These are phyloP conservation scores for Cucurbita pepo DNA, from an alignment of 306 rosid genomes.

Conservation along the genomic window DNA sequence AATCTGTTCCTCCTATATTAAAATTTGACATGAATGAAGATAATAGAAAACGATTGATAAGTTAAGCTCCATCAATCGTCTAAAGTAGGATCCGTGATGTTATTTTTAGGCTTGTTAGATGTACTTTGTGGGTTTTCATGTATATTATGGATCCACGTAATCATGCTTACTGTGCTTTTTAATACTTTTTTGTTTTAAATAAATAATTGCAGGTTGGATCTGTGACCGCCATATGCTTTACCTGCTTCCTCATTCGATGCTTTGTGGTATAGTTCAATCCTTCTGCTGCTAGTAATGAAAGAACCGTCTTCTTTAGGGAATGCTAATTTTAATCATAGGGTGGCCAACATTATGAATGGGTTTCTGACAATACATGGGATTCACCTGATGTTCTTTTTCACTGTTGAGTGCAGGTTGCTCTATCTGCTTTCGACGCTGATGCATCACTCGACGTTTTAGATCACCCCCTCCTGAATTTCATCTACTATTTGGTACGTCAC, in stretches of 20 bases:
- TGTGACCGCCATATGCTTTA: constrained; percentile 88
- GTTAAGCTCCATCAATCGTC: not conserved
- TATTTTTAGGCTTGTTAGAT: not conserved
- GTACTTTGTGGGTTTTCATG: not conserved
- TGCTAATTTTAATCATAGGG: not conserved
- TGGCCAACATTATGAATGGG: too few relatives aligned
- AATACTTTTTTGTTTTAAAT: not conserved
- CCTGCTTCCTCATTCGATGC: constrained; percentile 87
- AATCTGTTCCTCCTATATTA: not conserved
- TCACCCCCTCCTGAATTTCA: constrained; percentile 45
- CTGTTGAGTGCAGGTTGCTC: constrained; percentile 40
- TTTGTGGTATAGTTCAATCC: constrained; percentile 53
- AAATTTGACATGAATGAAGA: not conserved
- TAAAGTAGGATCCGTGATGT: not conserved
- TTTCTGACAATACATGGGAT: not conserved
- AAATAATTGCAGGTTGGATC: constrained; percentile 74
- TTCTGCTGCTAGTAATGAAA: not conserved
- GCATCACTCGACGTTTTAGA: constrained; percentile 74
- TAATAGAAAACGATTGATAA: not conserved
- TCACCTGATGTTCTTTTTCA: not conserved
- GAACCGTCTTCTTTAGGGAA: not conserved
- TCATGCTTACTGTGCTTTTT: not conserved
- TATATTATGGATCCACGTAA: not conserved
- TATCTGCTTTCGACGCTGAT: constrained; percentile 59
- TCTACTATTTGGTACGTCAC: constrained; percentile 64